Percentiles rank a stretch among this genome's conserved stretches.
Evolutionary conservation across 2,329 filamentous ascomycete species (phyloP).

Genomic region (Epicoccum sorghinum): DNA sequence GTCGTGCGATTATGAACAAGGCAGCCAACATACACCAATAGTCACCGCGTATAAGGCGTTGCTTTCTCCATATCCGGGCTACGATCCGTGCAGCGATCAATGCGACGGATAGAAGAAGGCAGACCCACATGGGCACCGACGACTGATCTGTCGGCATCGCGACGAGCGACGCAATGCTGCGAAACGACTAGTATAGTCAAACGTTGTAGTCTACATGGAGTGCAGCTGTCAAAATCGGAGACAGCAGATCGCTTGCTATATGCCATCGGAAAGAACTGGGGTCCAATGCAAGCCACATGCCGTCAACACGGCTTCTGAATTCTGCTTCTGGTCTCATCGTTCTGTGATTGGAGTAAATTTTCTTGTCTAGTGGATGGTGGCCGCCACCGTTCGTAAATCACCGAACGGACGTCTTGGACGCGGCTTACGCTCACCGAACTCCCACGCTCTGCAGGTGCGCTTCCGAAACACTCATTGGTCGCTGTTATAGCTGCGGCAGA

Average conservation of each 20-base stretch:
- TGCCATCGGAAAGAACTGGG: conserved; percentile 7
- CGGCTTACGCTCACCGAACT: conserved; percentile 6
- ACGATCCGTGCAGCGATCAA: conserved; percentile 20
- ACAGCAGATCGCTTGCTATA: conserved; percentile 4
- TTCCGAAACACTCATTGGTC: neutral
- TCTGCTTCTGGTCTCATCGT: neutral
- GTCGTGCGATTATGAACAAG: conserved; percentile 17
- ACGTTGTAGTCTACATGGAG: conserved; percentile 13
- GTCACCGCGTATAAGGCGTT: conserved; percentile 22
- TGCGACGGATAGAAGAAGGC: conserved; percentile 20
- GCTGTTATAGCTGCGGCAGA: neutral
- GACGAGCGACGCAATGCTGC: conserved; percentile 4
- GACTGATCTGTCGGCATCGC: conserved; percentile 16
- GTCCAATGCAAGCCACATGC: conserved; percentile 11
- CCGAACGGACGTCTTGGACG: conserved; percentile 3
- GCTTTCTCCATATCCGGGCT: conserved; percentile 18
- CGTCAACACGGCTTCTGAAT: neutral
- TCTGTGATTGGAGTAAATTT: conserved; percentile 2
- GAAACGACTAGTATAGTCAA: conserved; percentile 3
- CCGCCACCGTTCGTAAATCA: conserved; percentile 8
- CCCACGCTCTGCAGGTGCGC: neutral
- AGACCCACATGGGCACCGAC: conserved; percentile 20
- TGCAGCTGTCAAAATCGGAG: conserved; percentile 5
- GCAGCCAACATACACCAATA: conserved; percentile 25
- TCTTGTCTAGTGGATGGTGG: neutral